These are phyloP conservation scores for Scenedesmus sp. DNA, from an alignment of 163 green algal species.

Conservation along the genomic window DNA sequence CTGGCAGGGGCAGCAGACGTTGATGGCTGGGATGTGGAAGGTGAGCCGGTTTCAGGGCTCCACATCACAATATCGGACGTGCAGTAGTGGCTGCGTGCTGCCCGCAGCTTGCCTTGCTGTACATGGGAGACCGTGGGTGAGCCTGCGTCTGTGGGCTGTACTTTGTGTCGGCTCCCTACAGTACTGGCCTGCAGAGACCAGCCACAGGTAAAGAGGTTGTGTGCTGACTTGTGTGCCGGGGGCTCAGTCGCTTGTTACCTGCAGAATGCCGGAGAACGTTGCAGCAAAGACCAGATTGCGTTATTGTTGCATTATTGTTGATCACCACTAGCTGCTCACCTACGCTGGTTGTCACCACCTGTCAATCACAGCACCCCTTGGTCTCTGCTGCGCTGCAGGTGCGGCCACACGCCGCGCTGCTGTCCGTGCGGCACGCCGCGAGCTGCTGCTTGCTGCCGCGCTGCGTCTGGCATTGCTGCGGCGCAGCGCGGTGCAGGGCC, in stretches of 20 bases:
- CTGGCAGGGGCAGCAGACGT: background rate
- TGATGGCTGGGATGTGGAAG: constrained; percentile 16
- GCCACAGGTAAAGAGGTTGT: no score
- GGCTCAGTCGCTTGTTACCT: no score
- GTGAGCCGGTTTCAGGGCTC: background rate
- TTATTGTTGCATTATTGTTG: no score
- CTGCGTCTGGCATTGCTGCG: background rate
- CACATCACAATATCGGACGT: background rate
- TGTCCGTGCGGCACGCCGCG: background rate
- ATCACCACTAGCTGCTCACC: background rate
- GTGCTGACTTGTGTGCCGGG: no score
- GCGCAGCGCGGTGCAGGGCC: background rate
- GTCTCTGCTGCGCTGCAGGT: background rate
- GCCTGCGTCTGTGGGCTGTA: no score
- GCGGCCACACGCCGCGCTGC: background rate
- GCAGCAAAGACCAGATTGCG: no score
- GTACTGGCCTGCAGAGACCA: no score
- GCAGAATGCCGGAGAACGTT: no score
- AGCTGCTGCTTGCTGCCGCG: constrained; percentile 15
- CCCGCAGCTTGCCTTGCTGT: background rate
- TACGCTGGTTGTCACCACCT: background rate
- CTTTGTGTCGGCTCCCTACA: no score
- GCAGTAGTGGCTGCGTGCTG: background rate
- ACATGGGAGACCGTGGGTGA: no score
- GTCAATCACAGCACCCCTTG: background rate